Evolutionary conservation across 805 yeast genomes (phyloP).

Genomic region (Clavispora asparagi): DNA sequence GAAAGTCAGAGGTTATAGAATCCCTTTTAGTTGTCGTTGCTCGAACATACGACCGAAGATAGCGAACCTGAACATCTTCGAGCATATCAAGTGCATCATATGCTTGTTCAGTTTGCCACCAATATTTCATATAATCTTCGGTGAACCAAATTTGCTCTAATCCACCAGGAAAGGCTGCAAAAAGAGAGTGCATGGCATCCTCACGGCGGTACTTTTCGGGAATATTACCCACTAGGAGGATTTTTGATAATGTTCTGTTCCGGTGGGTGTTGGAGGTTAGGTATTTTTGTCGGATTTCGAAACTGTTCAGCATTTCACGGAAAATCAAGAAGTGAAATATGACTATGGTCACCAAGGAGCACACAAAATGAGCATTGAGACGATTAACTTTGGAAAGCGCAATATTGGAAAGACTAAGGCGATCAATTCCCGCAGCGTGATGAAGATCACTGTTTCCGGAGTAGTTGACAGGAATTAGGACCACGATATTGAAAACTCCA

Average conservation of each 20-base stretch:
- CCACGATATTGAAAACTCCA: slow-evolving; percentile 50
- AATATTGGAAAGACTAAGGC: slow-evolving; percentile 66
- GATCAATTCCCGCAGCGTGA: slow-evolving; percentile 53
- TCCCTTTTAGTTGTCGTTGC: neutral
- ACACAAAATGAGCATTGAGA: slow-evolving; percentile 58
- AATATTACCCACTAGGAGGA: slow-evolving; percentile 42
- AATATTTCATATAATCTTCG: slow-evolving; percentile 21
- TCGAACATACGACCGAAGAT: slow-evolving; percentile 33
- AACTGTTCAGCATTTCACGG: slow-evolving; percentile 50
- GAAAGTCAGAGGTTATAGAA: neutral
- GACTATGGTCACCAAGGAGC: slow-evolving; percentile 49
- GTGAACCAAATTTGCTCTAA: slow-evolving; percentile 59
- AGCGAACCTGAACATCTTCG: slow-evolving; percentile 22
- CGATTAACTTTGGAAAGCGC: slow-evolving; percentile 45
- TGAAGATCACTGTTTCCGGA: slow-evolving; percentile 29
- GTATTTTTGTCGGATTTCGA: slow-evolving; percentile 43
- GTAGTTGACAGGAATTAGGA: slow-evolving; percentile 61
- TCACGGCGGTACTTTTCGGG: slow-evolving; percentile 29
- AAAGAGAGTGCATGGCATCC: slow-evolving; percentile 21
- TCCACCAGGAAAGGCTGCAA: slow-evolving; percentile 47
- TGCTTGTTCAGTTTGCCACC: slow-evolving; percentile 17
- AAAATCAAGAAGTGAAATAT: slow-evolving; percentile 54
- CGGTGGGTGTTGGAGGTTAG: slow-evolving; percentile 25
- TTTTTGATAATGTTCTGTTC: slow-evolving; percentile 21
- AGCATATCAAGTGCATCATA: slow-evolving; percentile 22